These are phyloP conservation scores for Hansenula sp. DNA, from an alignment of 1,139 yeast genomes.

Conservation along the genomic window DNA sequence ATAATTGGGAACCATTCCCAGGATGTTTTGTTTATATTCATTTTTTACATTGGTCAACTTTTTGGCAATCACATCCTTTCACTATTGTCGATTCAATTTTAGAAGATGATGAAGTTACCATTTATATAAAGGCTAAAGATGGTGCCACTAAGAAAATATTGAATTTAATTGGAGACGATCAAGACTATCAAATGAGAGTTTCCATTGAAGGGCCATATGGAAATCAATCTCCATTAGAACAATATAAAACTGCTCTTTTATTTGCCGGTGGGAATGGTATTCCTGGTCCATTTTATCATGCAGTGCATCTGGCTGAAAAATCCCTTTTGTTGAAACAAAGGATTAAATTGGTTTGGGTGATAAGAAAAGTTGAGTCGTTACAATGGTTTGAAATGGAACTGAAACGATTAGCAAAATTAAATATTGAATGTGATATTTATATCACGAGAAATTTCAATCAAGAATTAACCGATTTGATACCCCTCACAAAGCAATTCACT, in stretches of 20 bases:
- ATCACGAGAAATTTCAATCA: slow-evolving; percentile 16
- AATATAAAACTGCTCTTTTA: slow-evolving; percentile 49
- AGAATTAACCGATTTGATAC: neutral
- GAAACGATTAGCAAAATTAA: slow-evolving; percentile 24
- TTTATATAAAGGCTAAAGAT: slow-evolving; percentile 42
- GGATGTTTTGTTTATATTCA: slow-evolving; percentile 34
- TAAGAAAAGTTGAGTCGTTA: slow-evolving; percentile 43
- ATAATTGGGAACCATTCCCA: slow-evolving; percentile 29
- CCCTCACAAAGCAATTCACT: slow-evolving; percentile 8
- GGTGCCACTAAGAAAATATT: slow-evolving; percentile 39
- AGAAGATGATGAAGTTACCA: slow-evolving; percentile 33
- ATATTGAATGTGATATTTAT: slow-evolving; percentile 20
- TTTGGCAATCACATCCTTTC: slow-evolving; percentile 60
- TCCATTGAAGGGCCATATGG: slow-evolving; percentile 63
- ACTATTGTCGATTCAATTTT: slow-evolving; percentile 33
- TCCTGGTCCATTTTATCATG: slow-evolving; percentile 46
- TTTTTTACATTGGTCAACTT: slow-evolving; percentile 38
- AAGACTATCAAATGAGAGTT: slow-evolving; percentile 26
- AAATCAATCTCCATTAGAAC: slow-evolving; percentile 44
- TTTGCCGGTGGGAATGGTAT: slow-evolving; percentile 74
- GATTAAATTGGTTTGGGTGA: slow-evolving; percentile 43
- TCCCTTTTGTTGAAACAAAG: slow-evolving; percentile 15
- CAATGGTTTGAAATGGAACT: slow-evolving; percentile 50
- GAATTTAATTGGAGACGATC: slow-evolving; percentile 20
- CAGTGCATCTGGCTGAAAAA: slow-evolving; percentile 20